phyloP scores from a whole-genome alignment of 371 early-diverging fungal genomes.

The Caulochytrium protostelioides region DNA sequence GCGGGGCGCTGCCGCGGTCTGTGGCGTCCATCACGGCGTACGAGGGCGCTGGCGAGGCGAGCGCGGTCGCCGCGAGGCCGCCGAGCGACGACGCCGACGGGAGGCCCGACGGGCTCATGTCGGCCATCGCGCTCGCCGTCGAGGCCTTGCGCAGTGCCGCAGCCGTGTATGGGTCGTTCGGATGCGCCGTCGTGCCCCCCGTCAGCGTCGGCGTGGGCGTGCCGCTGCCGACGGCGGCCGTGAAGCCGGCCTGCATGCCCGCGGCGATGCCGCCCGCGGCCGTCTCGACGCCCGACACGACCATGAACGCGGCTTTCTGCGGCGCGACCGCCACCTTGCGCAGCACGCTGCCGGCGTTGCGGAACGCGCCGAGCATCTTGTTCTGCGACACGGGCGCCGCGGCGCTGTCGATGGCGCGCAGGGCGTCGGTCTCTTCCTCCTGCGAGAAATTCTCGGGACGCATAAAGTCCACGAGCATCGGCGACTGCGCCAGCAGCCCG shows the following conservation, averaged over 20 bases:
- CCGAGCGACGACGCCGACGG: no score
- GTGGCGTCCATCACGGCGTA: no score
- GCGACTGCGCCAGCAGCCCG: slow-evolving; percentile 1
- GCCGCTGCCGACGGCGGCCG: neutral
- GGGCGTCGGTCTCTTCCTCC: neutral
- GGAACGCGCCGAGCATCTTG: slow-evolving; percentile 9
- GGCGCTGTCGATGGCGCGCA: slow-evolving; percentile 1
- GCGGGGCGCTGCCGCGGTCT: no score
- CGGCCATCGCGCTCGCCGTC: no score
- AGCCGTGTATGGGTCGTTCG: neutral
- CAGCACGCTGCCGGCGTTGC: slow-evolving; percentile 7
- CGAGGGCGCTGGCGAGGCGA: no score
- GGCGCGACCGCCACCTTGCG: slow-evolving; percentile 7
- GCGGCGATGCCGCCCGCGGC: slow-evolving; percentile 1
- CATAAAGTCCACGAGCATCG: slow-evolving; percentile 5
- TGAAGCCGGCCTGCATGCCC: slow-evolving; percentile 1
- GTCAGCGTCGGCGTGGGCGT: neutral
- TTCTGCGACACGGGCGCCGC: no score
- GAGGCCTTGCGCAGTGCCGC: neutral
- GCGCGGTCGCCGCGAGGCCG: no score
- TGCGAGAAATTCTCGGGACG: slow-evolving; percentile 5
- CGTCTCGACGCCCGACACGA: slow-evolving; percentile 1
- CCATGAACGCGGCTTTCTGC: slow-evolving; percentile 2
- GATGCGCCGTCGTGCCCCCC: neutral
- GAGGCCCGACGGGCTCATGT: no score